Conservation (phyloP, 768 basidiomycete genomes). For the Podaxis pistillaris region DNA sequence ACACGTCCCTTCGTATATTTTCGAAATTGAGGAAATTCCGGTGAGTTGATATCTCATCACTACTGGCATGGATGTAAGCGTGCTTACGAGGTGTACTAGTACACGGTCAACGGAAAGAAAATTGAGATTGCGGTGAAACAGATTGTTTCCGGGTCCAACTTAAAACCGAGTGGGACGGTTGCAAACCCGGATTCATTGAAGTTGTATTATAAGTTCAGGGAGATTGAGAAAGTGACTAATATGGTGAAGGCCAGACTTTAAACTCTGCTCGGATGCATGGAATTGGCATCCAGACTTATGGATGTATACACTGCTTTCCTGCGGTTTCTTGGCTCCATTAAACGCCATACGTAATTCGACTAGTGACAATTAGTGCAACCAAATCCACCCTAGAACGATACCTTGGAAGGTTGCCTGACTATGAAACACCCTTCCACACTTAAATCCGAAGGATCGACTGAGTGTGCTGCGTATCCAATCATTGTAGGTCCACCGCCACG, state of each 20-base stretch:
- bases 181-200: conserved; percentile 69
- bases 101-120: conserved; percentile 76
- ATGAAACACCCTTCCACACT: too few species aligned
- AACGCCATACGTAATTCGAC: too few species aligned
- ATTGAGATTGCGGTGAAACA: conserved; percentile 81
- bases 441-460: too few species aligned
- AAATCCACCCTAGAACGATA: too few species aligned
- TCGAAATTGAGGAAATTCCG: conserved; percentile 64
- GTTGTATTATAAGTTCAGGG: conserved; percentile 60
- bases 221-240: conserved; percentile 37
- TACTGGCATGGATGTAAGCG: not conserved
- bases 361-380: too few species aligned
- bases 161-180: conserved; percentile 72
- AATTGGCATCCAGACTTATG: too few species aligned
- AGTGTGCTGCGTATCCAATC: too few species aligned
- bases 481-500: too few species aligned
- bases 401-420: too few species aligned
- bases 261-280: not conserved
- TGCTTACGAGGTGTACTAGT: conserved; percentile 35
- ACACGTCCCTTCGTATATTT: conserved; percentile 73
- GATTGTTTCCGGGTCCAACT: conserved; percentile 63
- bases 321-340: too few species aligned
- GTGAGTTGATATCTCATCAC: conserved; percentile 36
- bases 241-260: conserved; percentile 18
- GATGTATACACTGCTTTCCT: too few species aligned